Evolutionary conservation across 1,284 basidiomycete species (phyloP).

Genomic region (Boletus smithii): DNA sequence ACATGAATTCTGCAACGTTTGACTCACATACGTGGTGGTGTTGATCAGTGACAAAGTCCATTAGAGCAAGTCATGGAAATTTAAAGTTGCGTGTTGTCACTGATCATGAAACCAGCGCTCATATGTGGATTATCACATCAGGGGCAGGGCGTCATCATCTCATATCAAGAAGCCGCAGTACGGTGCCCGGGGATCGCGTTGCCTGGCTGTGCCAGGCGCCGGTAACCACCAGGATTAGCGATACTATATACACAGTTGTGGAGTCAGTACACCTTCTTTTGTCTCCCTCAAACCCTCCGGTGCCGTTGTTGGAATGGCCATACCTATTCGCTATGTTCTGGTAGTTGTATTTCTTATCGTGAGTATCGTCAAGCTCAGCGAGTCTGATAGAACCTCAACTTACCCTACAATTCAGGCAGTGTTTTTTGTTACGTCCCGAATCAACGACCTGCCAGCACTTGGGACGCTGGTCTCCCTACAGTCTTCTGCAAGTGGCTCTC

Average conservation of each 20-base stretch:
- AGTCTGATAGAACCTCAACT: background rate
- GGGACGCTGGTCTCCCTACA: constrained; percentile 6
- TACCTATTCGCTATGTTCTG: constrained; percentile 25
- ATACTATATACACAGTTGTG: constrained; percentile 10
- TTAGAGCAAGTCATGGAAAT: background rate
- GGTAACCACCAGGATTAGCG: constrained; percentile 2
- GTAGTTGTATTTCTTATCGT: constrained; percentile 20
- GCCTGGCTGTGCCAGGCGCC: background rate
- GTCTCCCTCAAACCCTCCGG: background rate
- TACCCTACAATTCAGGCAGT: constrained; percentile 3
- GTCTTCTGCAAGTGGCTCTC: background rate
- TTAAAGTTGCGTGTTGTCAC: background rate
- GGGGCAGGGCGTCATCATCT: background rate
- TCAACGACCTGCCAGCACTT: background rate
- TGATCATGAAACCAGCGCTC: background rate
- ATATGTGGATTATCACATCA: background rate
- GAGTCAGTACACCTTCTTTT: background rate
- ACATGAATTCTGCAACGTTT: too few relatives aligned
- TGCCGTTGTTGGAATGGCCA: constrained; percentile 13
- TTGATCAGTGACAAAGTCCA: too few relatives aligned
- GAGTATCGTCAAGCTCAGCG: constrained; percentile 7
- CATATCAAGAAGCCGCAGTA: background rate
- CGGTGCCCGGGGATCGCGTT: background rate
- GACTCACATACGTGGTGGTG: too few relatives aligned
- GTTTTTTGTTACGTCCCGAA: constrained; percentile 15